Percentiles rank a stretch among this genome's conserved stretches.
Conservation (phyloP, 371 early-diverging fungal species). For the Rhizopus sp. region DNA sequence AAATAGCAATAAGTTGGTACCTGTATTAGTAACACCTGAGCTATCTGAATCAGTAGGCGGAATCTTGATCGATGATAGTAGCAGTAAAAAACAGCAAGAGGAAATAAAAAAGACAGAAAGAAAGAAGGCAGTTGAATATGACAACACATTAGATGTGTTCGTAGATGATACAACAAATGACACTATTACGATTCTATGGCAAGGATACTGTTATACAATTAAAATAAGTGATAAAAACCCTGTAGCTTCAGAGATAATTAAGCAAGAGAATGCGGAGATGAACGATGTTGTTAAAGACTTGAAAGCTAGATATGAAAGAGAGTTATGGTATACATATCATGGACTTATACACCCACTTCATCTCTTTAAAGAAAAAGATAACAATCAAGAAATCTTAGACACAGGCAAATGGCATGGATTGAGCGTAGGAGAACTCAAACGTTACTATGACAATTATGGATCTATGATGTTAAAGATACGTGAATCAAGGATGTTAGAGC, state of each 20-base stretch:
- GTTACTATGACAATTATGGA: conserved; percentile 46
- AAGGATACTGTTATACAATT: conserved; percentile 40
- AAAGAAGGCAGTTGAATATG: conserved; percentile 35
- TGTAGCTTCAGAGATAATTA: conserved; percentile 13
- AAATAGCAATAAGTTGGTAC: conserved; percentile 26
- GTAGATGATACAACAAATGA: conserved; percentile 11
- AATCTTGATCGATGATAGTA: conserved; percentile 26
- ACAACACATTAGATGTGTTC: conserved; percentile 37
- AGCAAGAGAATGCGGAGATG: not conserved
- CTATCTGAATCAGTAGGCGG: conserved; percentile 38
- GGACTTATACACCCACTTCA: conserved; percentile 43
- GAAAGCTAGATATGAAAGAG: conserved; percentile 28
- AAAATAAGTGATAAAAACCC: conserved; percentile 6
- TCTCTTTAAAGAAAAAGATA: conserved; percentile 15
- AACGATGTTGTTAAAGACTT: conserved; percentile 1
- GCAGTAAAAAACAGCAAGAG: conserved; percentile 5
- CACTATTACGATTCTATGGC: conserved; percentile 32
- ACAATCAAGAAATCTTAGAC: conserved; percentile 8
- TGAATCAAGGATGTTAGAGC: conserved; percentile 37
- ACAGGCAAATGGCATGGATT: conserved; percentile 28
- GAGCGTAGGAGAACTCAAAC: conserved; percentile 33
- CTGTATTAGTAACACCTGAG: conserved; percentile 38
- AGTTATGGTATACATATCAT: conserved; percentile 36
- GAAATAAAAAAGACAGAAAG: conserved; percentile 16
- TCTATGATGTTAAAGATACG: conserved; percentile 46